Base-by-base conservation (phyloP, 1,139 yeast genomes). In the Nakaseomyces delphensis region DNA sequence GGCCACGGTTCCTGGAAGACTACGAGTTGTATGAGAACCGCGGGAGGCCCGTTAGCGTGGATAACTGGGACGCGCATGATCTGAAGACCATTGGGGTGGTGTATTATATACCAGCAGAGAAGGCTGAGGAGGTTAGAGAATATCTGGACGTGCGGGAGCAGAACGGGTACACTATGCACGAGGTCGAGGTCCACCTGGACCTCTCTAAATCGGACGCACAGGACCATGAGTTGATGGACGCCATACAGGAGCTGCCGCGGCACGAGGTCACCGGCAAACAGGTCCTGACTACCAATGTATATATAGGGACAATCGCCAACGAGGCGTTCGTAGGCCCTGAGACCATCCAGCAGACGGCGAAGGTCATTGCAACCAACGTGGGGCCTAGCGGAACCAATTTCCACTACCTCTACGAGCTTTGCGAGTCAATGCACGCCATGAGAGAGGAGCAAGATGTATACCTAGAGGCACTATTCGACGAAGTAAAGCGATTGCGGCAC, bases 291-390 rank as follows among this genome's bases (percentile, higher is more conserved):
- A 79, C 94, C 36, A 65, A 69, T 35, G 86, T 86, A 0, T 89
- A 87, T 59, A 84, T 89, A 27, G 96, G 96, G 0, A 83, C 89
- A 2, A 74, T 80, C 1, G 82, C 76, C 14, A 87, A 87, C 55
- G 81, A 70, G 43, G 84, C 95, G 5, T 89, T 86, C 59, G 70
- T 85, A 1, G 96, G 96, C 0, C 93, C 95, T 0, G 95, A 85
- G 52, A 60, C 66, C 1, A 55, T 76, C 0, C 61, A 61, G 3
- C 62, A 62, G 0, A 79, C 95, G 0, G 95, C 95, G 0, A 48
- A 53, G 7, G 71, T 75, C 9, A 85, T 89, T 20, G 64, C 68
- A 15, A 51, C 53, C 0, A 68, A 83, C 15, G 56, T 54, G 3
- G 97, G 97, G 0, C 93, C 94, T 5, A 81, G 93, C 54, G 97